These are phyloP conservation scores for Gypsophila paniculata DNA, from an alignment of 179 eudicot genomes.

Conservation along the genomic window DNA sequence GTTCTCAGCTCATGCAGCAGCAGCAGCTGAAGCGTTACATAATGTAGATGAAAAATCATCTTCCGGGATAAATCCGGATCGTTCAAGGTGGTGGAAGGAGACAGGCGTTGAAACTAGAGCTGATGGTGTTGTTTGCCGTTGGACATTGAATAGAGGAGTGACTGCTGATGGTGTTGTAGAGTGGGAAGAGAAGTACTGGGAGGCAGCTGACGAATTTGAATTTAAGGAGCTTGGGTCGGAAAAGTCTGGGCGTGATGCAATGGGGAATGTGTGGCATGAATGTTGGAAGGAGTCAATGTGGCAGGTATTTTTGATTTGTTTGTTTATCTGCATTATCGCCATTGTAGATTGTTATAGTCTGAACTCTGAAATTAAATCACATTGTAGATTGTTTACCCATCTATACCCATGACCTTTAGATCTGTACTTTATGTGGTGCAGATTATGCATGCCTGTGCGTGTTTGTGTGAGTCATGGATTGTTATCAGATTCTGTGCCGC, in stretches of 20 bases:
- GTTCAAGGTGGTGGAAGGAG: conserved; percentile 88
- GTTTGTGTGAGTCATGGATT: background rate
- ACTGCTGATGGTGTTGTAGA: conserved; percentile 70
- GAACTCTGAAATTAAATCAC: background rate
- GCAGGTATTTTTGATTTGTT: conserved; percentile 44
- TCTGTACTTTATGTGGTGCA: background rate
- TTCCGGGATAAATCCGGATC: conserved; percentile 54
- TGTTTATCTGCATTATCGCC: background rate
- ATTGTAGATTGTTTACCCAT: conserved; percentile 5
- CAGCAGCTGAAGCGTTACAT: conserved; percentile 66
- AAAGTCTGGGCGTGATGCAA: conserved; percentile 87
- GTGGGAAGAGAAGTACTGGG: conserved; percentile 96
- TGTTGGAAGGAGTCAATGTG: conserved; percentile 87
- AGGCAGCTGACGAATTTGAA: conserved; percentile 67
- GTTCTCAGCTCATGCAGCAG: conserved; percentile 64
- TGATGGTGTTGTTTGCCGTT: conserved; percentile 72
- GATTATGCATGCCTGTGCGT: background rate
- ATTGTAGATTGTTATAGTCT: background rate
- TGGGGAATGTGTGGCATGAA: conserved; percentile 84
- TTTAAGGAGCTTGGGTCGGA: conserved; percentile 87
- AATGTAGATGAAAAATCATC: conserved; percentile 32
- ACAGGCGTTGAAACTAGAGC: conserved; percentile 66
- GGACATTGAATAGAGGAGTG: conserved; percentile 80
- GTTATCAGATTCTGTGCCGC: background rate
- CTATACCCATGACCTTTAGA: background rate